Percentiles rank a stretch among this genome's conserved stretches.
phyloP scores from a whole-genome alignment of 441 rosid species.

The Croton laevigatus region DNA sequence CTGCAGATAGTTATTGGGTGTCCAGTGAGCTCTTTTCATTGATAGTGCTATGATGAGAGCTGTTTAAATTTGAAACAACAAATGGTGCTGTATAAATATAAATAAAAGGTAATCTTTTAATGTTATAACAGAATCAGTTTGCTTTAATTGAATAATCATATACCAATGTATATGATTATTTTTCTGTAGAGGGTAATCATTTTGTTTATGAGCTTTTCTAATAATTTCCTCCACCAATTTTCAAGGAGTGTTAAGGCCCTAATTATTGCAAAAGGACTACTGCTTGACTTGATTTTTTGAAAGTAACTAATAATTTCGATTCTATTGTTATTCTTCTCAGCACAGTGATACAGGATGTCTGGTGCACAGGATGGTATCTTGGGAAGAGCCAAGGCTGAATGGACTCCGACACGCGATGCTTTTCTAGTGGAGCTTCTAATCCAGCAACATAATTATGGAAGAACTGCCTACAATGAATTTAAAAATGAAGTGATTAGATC shows the following conservation, averaged over 20 bases:
- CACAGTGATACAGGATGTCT: slow-evolving; percentile 21
- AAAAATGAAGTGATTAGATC: slow-evolving; percentile 35
- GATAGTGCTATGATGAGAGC: background rate
- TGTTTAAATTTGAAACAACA: background rate
- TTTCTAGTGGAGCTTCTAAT: slow-evolving; percentile 35
- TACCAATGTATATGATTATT: background rate
- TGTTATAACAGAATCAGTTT: background rate
- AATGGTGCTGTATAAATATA: background rate
- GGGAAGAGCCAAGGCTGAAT: slow-evolving; percentile 37
- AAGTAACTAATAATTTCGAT: background rate
- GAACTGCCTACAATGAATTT: slow-evolving; percentile 38
- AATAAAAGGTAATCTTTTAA: background rate
- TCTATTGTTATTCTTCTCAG: background rate
- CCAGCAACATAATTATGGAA: slow-evolving; percentile 33
- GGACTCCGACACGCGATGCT: slow-evolving; percentile 44
- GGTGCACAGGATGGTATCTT: slow-evolving; percentile 29
- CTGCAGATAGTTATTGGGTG: background rate
- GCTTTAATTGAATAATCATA: slow-evolving; percentile 1
- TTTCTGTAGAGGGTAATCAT: background rate
- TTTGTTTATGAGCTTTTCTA: background rate
- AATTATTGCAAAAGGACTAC: background rate
- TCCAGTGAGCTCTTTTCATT: background rate
- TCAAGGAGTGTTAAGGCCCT: too few relatives aligned
- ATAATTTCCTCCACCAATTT: background rate
- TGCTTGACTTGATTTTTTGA: background rate